Base-by-base conservation (phyloP, 2,329 filamentous ascomycete species). In the Fusarium xylarioides region DNA sequence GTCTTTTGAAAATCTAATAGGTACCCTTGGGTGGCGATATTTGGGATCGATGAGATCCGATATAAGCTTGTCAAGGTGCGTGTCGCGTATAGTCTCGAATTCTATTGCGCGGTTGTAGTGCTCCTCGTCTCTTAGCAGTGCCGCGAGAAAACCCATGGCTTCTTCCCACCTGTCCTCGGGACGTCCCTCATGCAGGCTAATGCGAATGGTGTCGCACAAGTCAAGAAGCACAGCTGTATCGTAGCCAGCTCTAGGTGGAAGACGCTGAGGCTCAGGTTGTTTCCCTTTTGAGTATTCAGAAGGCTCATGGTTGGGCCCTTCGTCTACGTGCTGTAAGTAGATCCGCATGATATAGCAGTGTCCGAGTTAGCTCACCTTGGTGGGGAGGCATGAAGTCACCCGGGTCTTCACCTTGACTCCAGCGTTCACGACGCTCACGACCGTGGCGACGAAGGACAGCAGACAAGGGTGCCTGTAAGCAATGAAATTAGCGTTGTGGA, bases 61-160 rank as follows among this genome's bases (percentile, higher is more conserved):
- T n/a, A 86, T 69, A 4, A 88, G 73, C 66, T 86, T 87, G 67
- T 86, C 82, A 10, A 88, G 79, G 16, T 79, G 80, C 5, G 82
- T 76, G 21, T 79, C 70, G 46, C 79, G 77, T 61, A 88, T 82
- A 7, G 80, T 82, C 52, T 80, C 79, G 42, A 86, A 79, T 12
- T 81, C 79, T 35, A 87, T 73, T 10, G 71, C 75, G 7, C 82
- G 80, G 19, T 74, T 71, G 9, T 74, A 74, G 18, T 77, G 74
- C 21, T 76, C 78, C 67, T 86, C 85, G 44, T 84, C 82, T 46
- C 78, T 79, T 19, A 84, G 68, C 3, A 82, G 79, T 3, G 80
- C 78, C 18, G 83, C 76, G 21, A 88, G 71, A 65, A 86, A 83
- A 11, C 70, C 75, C 61, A 80, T 81, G n/a, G 85, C 75, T 42